phyloP scores from a whole-genome alignment of 495 filamentous ascomycete species.

The Neurospora sp. region DNA sequence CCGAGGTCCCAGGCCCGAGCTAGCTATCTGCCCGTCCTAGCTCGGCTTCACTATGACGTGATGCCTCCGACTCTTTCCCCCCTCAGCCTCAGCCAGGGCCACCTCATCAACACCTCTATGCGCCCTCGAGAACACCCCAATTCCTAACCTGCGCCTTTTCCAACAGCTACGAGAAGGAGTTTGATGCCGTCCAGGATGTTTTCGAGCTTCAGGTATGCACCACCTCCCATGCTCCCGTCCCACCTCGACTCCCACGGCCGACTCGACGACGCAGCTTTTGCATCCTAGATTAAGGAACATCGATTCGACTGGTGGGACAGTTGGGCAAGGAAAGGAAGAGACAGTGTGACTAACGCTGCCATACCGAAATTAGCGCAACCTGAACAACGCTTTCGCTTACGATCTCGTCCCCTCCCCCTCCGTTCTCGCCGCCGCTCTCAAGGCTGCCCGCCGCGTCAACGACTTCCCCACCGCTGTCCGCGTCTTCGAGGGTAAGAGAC shows the following conservation, averaged over 20 bases:
- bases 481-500: constrained; percentile 80
- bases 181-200: constrained; percentile 93
- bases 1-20: constrained; percentile 2
- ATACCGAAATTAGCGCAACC: constrained; percentile 61
- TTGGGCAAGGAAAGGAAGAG: background rate
- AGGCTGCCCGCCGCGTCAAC: constrained; percentile 89
- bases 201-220: constrained; percentile 94
- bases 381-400: constrained; percentile 99
- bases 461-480: constrained; percentile 97
- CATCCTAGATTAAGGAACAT: background rate
- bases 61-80: constrained; percentile 11
- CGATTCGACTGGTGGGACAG: background rate
- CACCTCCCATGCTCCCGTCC: background rate
- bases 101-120: background rate
- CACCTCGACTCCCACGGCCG: background rate
- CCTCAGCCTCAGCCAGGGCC: constrained; percentile 3
- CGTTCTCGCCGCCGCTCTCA: constrained; percentile 84
- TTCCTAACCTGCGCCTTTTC: constrained; percentile 20
- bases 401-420: constrained; percentile 93
- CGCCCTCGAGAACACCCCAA: constrained; percentile 7
- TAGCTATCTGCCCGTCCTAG: constrained; percentile 4
- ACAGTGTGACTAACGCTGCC: constrained; percentile 5
- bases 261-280: background rate
- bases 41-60: constrained; percentile 12
- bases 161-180: constrained; percentile 95